Evolutionary conservation across 495 filamentous ascomycete genomes (phyloP).

Genomic region (Annulohypoxylon stygium): DNA sequence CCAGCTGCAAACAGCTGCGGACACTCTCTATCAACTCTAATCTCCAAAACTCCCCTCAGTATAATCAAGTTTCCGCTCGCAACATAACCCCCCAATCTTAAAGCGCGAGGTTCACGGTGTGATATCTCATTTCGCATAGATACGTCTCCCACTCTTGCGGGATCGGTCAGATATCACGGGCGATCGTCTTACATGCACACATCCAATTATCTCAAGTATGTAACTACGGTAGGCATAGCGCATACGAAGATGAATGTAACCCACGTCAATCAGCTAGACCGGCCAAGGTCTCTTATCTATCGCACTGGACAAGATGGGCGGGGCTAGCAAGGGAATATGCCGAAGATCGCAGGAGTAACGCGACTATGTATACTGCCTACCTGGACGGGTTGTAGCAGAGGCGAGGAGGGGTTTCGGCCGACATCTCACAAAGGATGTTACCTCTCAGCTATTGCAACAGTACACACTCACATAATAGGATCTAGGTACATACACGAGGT

Average conservation of each 20-base stretch:
- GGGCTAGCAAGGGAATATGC: slow-evolving; percentile 9
- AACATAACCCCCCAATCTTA: not conserved
- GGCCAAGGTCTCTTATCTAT: slow-evolving; percentile 22
- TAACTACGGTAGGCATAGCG: not conserved
- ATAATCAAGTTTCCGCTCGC: slow-evolving; percentile 1
- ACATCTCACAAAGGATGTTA: slow-evolving; percentile 3
- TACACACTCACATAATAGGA: too few relatives aligned
- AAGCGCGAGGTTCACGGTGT: not conserved
- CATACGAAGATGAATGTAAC: slow-evolving; percentile 16
- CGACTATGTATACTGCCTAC: slow-evolving; percentile 9
- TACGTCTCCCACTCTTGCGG: not conserved
- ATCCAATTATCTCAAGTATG: not conserved
- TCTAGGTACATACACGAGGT: too few relatives aligned
- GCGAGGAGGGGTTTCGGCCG: not conserved
- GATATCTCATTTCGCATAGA: not conserved
- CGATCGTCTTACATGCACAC: slow-evolving; percentile 21
- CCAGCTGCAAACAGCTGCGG: not conserved
- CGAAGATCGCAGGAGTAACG: slow-evolving; percentile 13
- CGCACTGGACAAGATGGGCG: slow-evolving; percentile 3
- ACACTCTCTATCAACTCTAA: not conserved
- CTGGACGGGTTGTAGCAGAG: not conserved
- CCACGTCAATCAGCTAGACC: slow-evolving; percentile 7
- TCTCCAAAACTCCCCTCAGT: not conserved
- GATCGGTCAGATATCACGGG: not conserved
- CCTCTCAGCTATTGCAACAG: not conserved